These are phyloP conservation scores for Diatrype stigma DNA, from an alignment of 2,329 filamentous ascomycete genomes.

Conservation along the genomic window DNA sequence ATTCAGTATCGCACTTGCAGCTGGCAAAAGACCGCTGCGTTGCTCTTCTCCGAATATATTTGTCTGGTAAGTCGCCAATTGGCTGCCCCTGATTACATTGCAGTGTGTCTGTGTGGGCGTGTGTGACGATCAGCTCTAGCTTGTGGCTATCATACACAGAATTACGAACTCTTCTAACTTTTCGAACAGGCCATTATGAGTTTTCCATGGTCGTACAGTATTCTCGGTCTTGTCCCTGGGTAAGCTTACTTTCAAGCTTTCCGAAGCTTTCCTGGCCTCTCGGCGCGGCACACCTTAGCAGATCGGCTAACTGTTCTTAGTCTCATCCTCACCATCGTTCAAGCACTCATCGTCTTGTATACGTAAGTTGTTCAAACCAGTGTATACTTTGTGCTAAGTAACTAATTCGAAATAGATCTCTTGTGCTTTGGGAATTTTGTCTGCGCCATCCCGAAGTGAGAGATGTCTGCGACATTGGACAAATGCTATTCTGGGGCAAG, in stretches of 20 bases:
- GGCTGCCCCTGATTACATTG: constrained; percentile 25
- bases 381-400: constrained; percentile 1
- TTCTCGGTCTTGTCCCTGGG: constrained; percentile 82
- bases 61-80: constrained; percentile 53
- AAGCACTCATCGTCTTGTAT: constrained; percentile 77
- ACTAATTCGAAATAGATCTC: constrained; percentile 12
- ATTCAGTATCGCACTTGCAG: constrained; percentile 93
- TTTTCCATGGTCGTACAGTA: constrained; percentile 88
- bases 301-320: constrained; percentile 20
- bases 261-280: constrained; percentile 9
- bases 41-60: constrained; percentile 94
- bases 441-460: constrained; percentile 84
- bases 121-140: background rate
- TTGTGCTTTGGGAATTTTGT: constrained; percentile 65
- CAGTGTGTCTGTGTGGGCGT: background rate
- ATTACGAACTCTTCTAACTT: constrained; percentile 9
- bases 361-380: constrained; percentile 59
- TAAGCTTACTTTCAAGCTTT: constrained; percentile 16
- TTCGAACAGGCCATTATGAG: constrained; percentile 76
- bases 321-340: constrained; percentile 74
- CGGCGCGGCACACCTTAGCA: constrained; percentile 6
- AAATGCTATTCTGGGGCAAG: constrained; percentile 87
- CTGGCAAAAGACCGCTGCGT: constrained; percentile 76
- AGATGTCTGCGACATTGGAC: constrained; percentile 93
- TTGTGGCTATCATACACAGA: background rate